A percentile compares a stretch with the other conserved stretches of the same genome.
Conservation (phyloP, 805 yeast species). For the Yarrowia hollandica region DNA sequence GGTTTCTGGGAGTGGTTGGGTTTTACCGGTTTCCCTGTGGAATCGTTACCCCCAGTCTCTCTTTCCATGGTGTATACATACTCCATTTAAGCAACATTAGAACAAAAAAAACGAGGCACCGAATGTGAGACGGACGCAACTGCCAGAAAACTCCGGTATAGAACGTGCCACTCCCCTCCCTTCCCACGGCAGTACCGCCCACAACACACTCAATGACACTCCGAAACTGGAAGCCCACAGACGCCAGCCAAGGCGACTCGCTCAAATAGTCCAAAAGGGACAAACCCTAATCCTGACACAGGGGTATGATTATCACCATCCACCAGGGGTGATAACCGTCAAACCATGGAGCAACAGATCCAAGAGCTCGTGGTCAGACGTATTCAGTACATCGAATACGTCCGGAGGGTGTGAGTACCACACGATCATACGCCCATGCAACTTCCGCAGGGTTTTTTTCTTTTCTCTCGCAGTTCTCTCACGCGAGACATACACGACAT, state of each 20-base stretch:
- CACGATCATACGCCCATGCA: not conserved
- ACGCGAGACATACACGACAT: conserved; percentile 15
- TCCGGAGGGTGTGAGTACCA: conserved; percentile 34
- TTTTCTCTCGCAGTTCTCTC: too few species aligned
- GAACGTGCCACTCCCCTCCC: too few species aligned
- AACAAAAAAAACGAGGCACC: not conserved
- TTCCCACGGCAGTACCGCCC: too few species aligned
- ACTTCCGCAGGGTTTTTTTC: not conserved
- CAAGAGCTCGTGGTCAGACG: conserved; percentile 36
- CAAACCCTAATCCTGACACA: conserved; percentile 13
- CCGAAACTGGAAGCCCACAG: too few species aligned
- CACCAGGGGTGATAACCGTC: conserved; percentile 1
- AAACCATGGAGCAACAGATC: conserved; percentile 30
- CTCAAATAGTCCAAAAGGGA: not conserved
- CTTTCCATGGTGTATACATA: not conserved
- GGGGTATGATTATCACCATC: conserved; percentile 13
- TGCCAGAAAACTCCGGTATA: not conserved
- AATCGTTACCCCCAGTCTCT: too few species aligned
- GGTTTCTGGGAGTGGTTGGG: too few species aligned
- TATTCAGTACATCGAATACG: conserved; percentile 32
- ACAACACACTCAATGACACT: too few species aligned
- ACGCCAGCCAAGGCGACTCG: not conserved
- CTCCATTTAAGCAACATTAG: conserved; percentile 13
- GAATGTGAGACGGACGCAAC: conserved; percentile 1
- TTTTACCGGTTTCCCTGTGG: too few species aligned